phyloP scores from a whole-genome alignment of 305 asterid species.

The Fraxinus floribunda region DNA sequence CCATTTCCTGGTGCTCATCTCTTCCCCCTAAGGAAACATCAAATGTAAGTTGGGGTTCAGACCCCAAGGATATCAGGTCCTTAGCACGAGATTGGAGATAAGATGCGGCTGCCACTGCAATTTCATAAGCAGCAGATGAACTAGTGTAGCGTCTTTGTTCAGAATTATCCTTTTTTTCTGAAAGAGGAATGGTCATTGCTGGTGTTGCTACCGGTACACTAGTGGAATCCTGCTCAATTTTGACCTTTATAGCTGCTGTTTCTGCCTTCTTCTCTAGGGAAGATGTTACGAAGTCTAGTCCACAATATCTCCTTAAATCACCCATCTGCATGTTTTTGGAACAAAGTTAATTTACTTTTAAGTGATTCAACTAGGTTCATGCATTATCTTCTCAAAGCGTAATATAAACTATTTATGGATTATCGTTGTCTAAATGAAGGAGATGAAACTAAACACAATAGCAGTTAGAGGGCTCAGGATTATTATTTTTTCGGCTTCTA shows the following conservation, averaged over 20 bases:
- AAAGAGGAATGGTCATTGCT: constrained; percentile 3
- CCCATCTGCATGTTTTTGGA: constrained; percentile 45
- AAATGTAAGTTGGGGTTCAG: constrained; percentile 23
- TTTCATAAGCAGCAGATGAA: background rate
- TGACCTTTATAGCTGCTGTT: constrained; percentile 45
- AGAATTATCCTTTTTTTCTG: constrained; percentile 10
- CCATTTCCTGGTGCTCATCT: constrained; percentile 19
- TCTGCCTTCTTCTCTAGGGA: constrained; percentile 70
- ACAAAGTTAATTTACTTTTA: background rate
- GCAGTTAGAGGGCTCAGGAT: background rate
- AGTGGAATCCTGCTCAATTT: constrained; percentile 41
- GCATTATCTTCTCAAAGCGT: background rate
- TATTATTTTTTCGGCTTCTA: background rate
- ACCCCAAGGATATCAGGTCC: constrained; percentile 16
- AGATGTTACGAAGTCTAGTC: constrained; percentile 69
- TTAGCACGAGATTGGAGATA: background rate
- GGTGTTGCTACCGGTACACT: constrained; percentile 14
- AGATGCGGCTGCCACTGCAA: background rate
- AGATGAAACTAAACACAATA: background rate
- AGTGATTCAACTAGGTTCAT: background rate
- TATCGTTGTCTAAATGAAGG: background rate
- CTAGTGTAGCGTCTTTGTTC: background rate
- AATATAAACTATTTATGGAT: background rate
- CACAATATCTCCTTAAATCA: constrained; percentile 64
- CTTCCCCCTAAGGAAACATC: constrained; percentile 1